These are phyloP conservation scores for Pholiota microspora DNA, from an alignment of 768 basidiomycete species.

Conservation along the genomic window DNA sequence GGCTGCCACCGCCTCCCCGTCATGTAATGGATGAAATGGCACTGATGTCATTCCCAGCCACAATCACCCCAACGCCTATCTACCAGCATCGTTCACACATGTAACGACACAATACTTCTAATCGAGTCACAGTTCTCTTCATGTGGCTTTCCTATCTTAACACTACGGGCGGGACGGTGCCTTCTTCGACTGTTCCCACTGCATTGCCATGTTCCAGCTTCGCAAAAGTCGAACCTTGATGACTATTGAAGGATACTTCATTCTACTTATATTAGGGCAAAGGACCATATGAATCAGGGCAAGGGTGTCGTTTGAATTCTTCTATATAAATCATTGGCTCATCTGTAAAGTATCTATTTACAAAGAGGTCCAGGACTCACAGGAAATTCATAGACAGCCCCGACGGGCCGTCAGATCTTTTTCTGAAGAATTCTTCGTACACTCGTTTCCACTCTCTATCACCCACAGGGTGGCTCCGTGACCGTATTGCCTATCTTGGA, in stretches of 20 bases:
- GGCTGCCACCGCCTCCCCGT: constrained; percentile 56
- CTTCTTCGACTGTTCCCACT: neutral
- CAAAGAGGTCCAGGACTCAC: neutral
- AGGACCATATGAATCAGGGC: neutral
- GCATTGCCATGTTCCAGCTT: neutral
- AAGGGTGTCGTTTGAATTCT: neutral
- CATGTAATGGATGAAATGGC: constrained; percentile 73
- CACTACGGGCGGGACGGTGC: neutral
- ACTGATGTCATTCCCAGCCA: constrained; percentile 53
- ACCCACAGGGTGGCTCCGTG: neutral
- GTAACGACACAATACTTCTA: neutral
- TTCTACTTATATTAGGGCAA: neutral
- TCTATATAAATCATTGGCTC: neutral
- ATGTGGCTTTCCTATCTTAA: neutral
- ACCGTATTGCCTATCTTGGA: neutral
- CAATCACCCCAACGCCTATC: constrained; percentile 11
- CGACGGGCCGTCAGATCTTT: neutral
- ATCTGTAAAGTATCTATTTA: neutral
- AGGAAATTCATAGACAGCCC: neutral
- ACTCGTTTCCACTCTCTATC: neutral
- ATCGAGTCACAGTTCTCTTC: neutral
- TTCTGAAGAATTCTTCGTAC: neutral
- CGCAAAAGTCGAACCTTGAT: neutral
- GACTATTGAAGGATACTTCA: neutral
- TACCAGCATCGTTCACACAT: neutral